Percentiles rank a stretch among this genome's conserved stretches.
phyloP scores from a whole-genome alignment of 2,329 filamentous ascomycete genomes.

The Truncatella angustata region DNA sequence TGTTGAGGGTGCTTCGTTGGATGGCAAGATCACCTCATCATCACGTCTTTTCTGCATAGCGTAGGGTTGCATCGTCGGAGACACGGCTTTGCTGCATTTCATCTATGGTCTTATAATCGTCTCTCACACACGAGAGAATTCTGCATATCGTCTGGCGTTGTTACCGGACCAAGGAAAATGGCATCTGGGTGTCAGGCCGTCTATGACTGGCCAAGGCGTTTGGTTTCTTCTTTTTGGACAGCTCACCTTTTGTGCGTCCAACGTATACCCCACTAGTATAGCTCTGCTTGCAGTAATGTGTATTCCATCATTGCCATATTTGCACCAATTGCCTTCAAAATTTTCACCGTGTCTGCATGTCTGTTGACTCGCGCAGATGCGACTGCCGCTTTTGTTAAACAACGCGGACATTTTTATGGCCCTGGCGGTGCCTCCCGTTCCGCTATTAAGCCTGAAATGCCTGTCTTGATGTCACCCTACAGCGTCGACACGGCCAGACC shows the following conservation, averaged over 20 bases:
- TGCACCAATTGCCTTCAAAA: too few species aligned
- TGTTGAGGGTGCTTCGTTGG: too few species aligned
- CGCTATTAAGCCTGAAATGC: too few species aligned
- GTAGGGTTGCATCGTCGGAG: conserved; percentile 7
- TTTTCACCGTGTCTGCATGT: too few species aligned
- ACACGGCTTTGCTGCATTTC: neutral
- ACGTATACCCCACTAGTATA: neutral
- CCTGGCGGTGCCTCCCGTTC: neutral
- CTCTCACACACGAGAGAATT: neutral
- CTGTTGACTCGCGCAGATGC: neutral
- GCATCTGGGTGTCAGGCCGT: neutral
- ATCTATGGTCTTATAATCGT: neutral
- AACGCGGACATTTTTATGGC: neutral
- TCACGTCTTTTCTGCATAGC: conserved; percentile 12
- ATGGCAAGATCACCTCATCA: too few species aligned
- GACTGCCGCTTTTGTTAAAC: neutral
- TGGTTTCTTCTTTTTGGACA: neutral
- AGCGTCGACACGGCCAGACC: neutral
- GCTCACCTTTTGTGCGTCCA: neutral
- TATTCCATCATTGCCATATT: neutral
- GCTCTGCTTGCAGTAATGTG: neutral
- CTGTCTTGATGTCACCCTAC: conserved; percentile 4
- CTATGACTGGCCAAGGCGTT: neutral
- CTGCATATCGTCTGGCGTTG: neutral
- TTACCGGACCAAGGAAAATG: neutral